Evolutionary conservation across 495 filamentous ascomycete genomes (phyloP).

Genomic region (Immersiella caudata): DNA sequence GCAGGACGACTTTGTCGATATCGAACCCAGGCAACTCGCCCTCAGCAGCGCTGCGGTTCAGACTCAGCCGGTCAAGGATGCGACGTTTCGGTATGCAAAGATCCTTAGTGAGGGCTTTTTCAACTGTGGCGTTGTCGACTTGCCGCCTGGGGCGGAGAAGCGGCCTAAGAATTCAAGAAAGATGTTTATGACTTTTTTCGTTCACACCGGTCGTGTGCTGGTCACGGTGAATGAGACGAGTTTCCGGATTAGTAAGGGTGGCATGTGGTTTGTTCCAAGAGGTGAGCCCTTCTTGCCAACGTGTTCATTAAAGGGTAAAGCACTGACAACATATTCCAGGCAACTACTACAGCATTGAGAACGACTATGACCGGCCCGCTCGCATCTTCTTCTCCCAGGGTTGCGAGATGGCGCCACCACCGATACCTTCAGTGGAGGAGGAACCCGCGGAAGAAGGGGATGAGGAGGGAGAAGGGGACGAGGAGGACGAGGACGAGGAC

Average conservation of each 20-base stretch:
- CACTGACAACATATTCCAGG: slow-evolving; percentile 53
- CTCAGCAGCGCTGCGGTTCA: slow-evolving; percentile 75
- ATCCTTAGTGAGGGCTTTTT: slow-evolving; percentile 81
- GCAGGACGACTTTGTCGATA: slow-evolving; percentile 51
- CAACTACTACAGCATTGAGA: slow-evolving; percentile 82
- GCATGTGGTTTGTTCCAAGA: slow-evolving; percentile 90
- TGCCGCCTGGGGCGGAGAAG: slow-evolving; percentile 81
- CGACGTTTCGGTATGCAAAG: slow-evolving; percentile 83
- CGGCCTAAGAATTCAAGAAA: slow-evolving; percentile 84
- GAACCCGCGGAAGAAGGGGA: slow-evolving; percentile 11
- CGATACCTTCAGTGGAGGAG: slow-evolving; percentile 8
- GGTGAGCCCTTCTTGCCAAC: slow-evolving; percentile 60
- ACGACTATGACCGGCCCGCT: slow-evolving; percentile 65
- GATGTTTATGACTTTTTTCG: slow-evolving; percentile 96
- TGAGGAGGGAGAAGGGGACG: slow-evolving; percentile 3
- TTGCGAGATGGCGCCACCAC: slow-evolving; percentile 53
- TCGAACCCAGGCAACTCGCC: slow-evolving; percentile 67
- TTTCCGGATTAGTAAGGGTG: slow-evolving; percentile 82
- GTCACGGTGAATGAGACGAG: slow-evolving; percentile 78
- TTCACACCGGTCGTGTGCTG: slow-evolving; percentile 73
- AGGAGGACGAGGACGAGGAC: slow-evolving; percentile 15
- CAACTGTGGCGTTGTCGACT: slow-evolving; percentile 83
- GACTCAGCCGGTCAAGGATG: slow-evolving; percentile 72
- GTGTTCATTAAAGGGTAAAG: background rate
- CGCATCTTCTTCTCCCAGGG: slow-evolving; percentile 87